Base-by-base conservation (phyloP, 805 yeast species). In the Nakazawaea ernobii region DNA sequence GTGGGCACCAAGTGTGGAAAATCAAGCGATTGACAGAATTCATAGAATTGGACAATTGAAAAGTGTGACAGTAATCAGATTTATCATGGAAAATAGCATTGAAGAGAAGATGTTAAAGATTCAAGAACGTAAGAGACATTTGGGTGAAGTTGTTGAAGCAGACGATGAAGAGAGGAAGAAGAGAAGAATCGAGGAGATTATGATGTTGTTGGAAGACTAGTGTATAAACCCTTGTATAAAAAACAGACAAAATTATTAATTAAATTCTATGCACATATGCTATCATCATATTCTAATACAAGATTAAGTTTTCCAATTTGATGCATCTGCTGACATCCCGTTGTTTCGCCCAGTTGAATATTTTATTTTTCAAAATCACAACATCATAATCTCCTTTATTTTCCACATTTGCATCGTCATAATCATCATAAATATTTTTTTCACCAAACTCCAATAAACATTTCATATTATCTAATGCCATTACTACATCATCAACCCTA, bases 1-100 rank as follows among this genome's bases (percentile, higher is more conserved):
- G 94, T 91, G 97, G 97, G 86, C 94, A 29, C 95, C 88, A 40
- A 87, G 95, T 42, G 80, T 84, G 46, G 96, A 89, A 57, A 88
- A 86, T 43, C 97, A 89, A 62, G 96, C 96, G 0, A 86, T 90
- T 50, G 96, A 90, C 65, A 65, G 98, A 56, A 76, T 92, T 14
- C 97, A 91, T 59, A 75, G 98, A 55, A 86, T 92, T 59, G 97
- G 98, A 0, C 98, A 91, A 60, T 68, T 69, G 9, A 76, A 72
- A 26, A 74, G 73, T 37, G 97, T 92, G 11, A 79, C 77, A 52
- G 90, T 91, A 29, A 70, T 79, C 1, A 67, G 97, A 49, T 91
- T 91, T 58, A 88, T 91, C 39, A 81, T 91, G 65, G 83, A 83
- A 54, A 80, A 81, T 41, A 81, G 92, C 50, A 86, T 91, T 20